Base-by-base conservation (phyloP, 192 early-diverging fungal species). In the Funneliformis geosporum region DNA sequence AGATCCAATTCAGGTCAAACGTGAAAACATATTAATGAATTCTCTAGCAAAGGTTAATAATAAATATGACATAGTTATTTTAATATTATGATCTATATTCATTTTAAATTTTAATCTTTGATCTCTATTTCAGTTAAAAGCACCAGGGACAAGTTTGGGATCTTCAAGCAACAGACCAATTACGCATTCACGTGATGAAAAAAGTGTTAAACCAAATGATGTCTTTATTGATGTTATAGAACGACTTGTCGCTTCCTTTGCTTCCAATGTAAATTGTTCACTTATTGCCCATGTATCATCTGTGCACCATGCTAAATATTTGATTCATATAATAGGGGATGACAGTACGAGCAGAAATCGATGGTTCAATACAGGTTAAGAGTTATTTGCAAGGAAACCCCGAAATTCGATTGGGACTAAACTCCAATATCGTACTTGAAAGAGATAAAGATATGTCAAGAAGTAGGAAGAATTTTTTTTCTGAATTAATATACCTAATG, bases 151-250 rank as follows among this genome's bases (percentile, higher is more conserved):
- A 16, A 75, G 39, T 61, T 10, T 61, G 11, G 55, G 73, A 14
- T 16, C 6, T 61, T 60, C 59, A 6, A 40, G 40, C 25, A 78
- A 25, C 28, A 28, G 42, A 47, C 64, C 76, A 44, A 78, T 78
- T 11, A 43, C n/a, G 2, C 25, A 42, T 76, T 14, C 16, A 18
- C 76, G 62, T 25, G 60, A 78, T 55, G 47, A 65, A 27, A 47
- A 33, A 33, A 65, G 43, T 4, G 25, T 23, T n/a, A 47, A 25
- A 50, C 39, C 28, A 66, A 77, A 77, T 67, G 76, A 78, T 38
- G 44, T 78, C 12, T 78, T 40, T 44, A 67, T 78, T 67, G 76
- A 78, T 25, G 40, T 78, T 46, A 78, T 78, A 50, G 76, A 78
- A 67, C 39, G 64, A 50, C 0, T 78, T n/a, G 46, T 67, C 14